These are phyloP conservation scores for Adansonia grandidieri DNA, from an alignment of 441 rosid species.

Conservation along the genomic window DNA sequence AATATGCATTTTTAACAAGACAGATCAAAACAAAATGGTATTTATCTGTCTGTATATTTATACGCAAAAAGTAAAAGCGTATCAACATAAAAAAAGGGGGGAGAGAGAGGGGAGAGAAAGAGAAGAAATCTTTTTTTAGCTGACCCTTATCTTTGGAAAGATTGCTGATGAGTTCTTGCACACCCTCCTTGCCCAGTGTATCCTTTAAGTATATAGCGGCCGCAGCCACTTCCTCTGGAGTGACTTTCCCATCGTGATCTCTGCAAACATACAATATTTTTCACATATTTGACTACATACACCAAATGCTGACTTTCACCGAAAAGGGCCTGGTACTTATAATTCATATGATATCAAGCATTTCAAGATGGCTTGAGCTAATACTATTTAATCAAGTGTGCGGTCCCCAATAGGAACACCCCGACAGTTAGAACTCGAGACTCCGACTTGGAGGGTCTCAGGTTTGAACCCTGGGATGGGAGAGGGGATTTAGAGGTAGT, in stretches of 20 bases:
- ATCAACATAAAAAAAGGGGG: background rate
- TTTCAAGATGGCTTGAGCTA: background rate
- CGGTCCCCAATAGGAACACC: background rate
- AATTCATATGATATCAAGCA: background rate
- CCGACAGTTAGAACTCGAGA: background rate
- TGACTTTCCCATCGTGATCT: conserved; percentile 86
- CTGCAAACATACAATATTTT: conserved; percentile 38
- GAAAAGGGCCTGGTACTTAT: too few relatives aligned
- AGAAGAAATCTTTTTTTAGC: background rate
- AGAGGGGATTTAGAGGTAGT: too few relatives aligned
- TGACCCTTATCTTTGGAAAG: conserved; percentile 83
- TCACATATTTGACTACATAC: background rate
- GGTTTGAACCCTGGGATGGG: background rate
- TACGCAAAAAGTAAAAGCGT: background rate
- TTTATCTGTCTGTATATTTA: background rate
- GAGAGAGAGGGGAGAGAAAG: background rate
- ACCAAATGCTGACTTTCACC: background rate
- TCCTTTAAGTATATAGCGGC: conserved; percentile 78
- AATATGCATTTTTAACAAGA: background rate
- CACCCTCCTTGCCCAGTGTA: conserved; percentile 77
- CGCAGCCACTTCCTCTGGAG: conserved; percentile 84
- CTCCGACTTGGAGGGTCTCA: background rate
- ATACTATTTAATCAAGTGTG: too few relatives aligned
- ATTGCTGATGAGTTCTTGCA: conserved; percentile 76
- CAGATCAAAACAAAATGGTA: background rate